phyloP scores from a whole-genome alignment of 129 eudicot species.

The Solidago caesia region DNA sequence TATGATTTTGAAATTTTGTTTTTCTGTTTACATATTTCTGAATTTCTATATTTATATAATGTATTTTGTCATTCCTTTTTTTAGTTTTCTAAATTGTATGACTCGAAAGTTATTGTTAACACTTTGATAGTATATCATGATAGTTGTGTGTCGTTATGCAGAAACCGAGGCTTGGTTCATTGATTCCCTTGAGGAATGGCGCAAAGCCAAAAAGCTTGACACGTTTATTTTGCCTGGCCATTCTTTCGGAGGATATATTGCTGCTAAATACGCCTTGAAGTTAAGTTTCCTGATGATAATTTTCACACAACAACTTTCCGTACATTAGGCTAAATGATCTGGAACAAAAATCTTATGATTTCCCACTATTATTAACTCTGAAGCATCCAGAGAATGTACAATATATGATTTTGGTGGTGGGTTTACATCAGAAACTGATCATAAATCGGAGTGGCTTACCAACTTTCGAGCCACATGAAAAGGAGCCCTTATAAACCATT shows the following conservation, averaged over 20 bases:
- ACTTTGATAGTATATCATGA: neutral
- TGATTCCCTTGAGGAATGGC: conserved; percentile 86
- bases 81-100: too few species aligned
- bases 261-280: conserved; percentile 72
- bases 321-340: neutral
- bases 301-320: neutral
- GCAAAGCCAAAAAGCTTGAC: conserved; percentile 70
- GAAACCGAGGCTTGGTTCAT: conserved; percentile 88
- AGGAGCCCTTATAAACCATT: conserved; percentile 68
- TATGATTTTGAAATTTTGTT: too few species aligned
- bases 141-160: conserved; percentile 24
- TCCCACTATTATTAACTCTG: conserved; percentile 44
- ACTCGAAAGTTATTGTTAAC: too few species aligned
- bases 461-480: conserved; percentile 75
- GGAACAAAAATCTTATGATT: conserved; percentile 16
- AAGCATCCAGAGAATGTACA: conserved; percentile 77
- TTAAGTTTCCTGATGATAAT: conserved; percentile 15
- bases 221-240: conserved; percentile 78
- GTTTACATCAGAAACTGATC: conserved; percentile 60
- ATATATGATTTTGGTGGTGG: conserved; percentile 73
- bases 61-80: neutral
- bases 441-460: conserved; percentile 50
- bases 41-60: neutral
- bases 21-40: too few species aligned
- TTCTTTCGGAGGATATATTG: conserved; percentile 87